phyloP scores from a whole-genome alignment of 176 grass and related monocot genomes.

The Ensete glaucum region DNA sequence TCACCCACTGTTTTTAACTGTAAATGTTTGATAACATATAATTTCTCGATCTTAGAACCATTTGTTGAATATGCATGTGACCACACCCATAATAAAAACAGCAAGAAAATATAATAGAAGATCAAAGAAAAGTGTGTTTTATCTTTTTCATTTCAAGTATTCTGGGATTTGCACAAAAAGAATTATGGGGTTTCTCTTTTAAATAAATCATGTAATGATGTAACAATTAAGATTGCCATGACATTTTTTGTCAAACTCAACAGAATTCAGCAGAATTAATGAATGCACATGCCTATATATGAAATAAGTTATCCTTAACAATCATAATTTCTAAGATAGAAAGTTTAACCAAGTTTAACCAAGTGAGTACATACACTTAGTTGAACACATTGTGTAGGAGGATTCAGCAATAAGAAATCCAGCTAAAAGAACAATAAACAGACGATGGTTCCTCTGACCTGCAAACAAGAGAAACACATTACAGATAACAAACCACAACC shows the following conservation, averaged over 20 bases:
- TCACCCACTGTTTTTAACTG: neutral
- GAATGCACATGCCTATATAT: no score
- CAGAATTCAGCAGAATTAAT: no score
- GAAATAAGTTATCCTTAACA: neutral
- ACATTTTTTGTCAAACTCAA: no score
- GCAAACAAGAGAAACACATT: slow-evolving; percentile 26
- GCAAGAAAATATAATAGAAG: no score
- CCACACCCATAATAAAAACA: no score
- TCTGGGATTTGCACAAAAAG: no score
- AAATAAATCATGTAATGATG: no score
- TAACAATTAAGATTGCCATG: no score
- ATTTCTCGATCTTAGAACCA: neutral
- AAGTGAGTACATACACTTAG: slow-evolving; percentile 50
- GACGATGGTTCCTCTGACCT: slow-evolving; percentile 76
- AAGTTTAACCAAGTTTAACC: neutral
- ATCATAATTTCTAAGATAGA: neutral
- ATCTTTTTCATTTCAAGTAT: no score
- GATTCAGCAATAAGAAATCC: slow-evolving; percentile 93
- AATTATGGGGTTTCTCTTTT: no score
- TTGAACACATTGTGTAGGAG: slow-evolving; percentile 90
- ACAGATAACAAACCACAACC: slow-evolving; percentile 15
- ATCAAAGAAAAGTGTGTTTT: no score
- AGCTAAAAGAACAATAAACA: slow-evolving; percentile 85
- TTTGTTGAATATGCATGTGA: no score
- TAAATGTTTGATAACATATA: neutral